Conservation (phyloP, 2,329 filamentous ascomycete species). For the Monilinia polystroma region DNA sequence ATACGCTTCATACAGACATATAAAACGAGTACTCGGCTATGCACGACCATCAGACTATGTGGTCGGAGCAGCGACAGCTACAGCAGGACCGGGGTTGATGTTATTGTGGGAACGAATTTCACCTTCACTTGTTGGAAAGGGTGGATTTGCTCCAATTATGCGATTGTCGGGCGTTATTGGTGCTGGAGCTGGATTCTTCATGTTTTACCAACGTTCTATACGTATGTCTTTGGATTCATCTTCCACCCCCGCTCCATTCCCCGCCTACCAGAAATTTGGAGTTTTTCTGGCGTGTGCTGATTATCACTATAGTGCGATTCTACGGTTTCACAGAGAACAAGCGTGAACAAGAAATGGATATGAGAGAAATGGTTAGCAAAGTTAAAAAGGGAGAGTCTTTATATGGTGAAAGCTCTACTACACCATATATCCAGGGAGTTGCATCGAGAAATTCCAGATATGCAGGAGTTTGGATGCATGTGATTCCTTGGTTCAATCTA, state of each 20-base stretch:
- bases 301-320: constrained; percentile 67
- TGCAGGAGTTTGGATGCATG: constrained; percentile 76
- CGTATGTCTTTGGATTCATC: constrained; percentile 56
- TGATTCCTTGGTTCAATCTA: constrained; percentile 96
- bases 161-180: constrained; percentile 74
- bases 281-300: constrained; percentile 42
- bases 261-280: neutral
- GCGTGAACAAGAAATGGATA: constrained; percentile 91
- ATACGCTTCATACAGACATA: constrained; percentile 62
- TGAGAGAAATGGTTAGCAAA: constrained; percentile 96
- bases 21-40: constrained; percentile 86
- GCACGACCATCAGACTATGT: constrained; percentile 82
- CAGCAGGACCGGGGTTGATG: constrained; percentile 72
- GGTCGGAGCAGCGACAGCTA: constrained; percentile 64
- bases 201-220: constrained; percentile 80
- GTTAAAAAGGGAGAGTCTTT: constrained; percentile 89
- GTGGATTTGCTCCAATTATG: constrained; percentile 80
- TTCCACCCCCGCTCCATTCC: neutral
- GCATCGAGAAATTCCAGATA: constrained; percentile 91
- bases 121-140: constrained; percentile 79
- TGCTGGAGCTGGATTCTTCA: constrained; percentile 73
- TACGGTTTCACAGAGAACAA: constrained; percentile 93
- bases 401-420: constrained; percentile 77
- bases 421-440: constrained; percentile 89
- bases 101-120: constrained; percentile 78